Base-by-base conservation (phyloP, 768 basidiomycete genomes). In the Suillus paluster region DNA sequence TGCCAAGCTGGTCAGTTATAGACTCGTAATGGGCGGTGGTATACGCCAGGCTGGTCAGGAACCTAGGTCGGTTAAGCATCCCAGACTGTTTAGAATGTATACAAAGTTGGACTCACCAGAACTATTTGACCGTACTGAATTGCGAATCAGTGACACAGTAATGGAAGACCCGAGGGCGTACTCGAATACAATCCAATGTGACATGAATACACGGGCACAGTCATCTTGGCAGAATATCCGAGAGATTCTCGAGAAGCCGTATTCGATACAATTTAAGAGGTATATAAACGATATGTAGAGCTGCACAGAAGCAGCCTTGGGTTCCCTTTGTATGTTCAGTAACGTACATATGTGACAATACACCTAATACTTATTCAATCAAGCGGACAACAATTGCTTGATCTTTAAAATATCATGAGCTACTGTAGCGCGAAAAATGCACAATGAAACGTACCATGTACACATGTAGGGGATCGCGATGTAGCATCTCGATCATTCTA, bases 401-500 rank as follows among this genome's bases (percentile, higher is more conserved):
- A 9, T 36, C n/a, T 53, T 55, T 39, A 15, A 19, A 25, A 38
- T 25, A 53, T 39, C 17, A 23, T 55, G 17, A 55, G 54, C 25
- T 0, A 45, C 11, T 12, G 38, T 39, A 8, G 25, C 12, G 17
- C 17, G 17, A 6, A 39, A 27, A 39, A 8, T 3, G 23, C 9
- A 19, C 19, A 11, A 39, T 23, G 11, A 39, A 19, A 38, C 38
- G 17, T 27, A 55, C 54, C n/a, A n/a, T n/a, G n/a, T 21, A 25
- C 11, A 39, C 19, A 17, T 19, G 23, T 19, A 38, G 23, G 10
- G 2, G 52, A 23, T 23, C 52, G 36, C 23, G 14, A 17, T 21
- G 23, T 5, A 27, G 38, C 5, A 38, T 54, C 53, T 9, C 23
- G 15, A 12, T 63, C 25, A 75, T 58, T 46, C 23, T 53, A 64